Evolutionary conservation across 495 filamentous ascomycete species (phyloP).

Genomic region (Neurospora sp.): DNA sequence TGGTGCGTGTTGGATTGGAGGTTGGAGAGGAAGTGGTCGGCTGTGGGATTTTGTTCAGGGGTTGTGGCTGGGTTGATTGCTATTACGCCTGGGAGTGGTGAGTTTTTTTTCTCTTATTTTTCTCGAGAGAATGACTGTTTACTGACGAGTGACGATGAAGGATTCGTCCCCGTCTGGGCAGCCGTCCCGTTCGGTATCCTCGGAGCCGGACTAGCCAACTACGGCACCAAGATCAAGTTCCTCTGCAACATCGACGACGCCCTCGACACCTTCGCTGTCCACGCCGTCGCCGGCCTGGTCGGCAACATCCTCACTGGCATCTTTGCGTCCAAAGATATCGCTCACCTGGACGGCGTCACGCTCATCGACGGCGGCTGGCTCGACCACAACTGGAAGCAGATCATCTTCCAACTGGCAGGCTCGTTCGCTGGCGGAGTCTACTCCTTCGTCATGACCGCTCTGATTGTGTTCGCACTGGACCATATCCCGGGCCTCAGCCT

Average conservation of each 20-base stretch:
- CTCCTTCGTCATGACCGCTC: conserved; percentile 74
- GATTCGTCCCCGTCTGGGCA: conserved; percentile 85
- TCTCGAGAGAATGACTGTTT: not conserved
- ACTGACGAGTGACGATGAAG: conserved; percentile 19
- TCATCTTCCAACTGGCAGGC: conserved; percentile 82
- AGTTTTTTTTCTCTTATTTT: conserved; percentile 1
- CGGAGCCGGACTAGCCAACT: conserved; percentile 80
- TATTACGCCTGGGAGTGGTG: conserved; percentile 78
- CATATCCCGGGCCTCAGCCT: conserved; percentile 75
- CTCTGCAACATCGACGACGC: conserved; percentile 78
- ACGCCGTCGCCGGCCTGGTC: conserved; percentile 77
- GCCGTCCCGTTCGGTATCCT: conserved; percentile 84
- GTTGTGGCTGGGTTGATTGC: conserved; percentile 87
- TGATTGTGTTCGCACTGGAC: conserved; percentile 84
- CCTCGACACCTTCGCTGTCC: conserved; percentile 89
- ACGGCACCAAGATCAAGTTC: conserved; percentile 95
- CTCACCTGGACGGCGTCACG: conserved; percentile 69
- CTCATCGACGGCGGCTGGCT: conserved; percentile 79
- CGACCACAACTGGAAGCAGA: conserved; percentile 82
- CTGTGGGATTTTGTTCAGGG: conserved; percentile 92
- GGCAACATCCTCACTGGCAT: conserved; percentile 85
- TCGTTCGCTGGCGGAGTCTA: conserved; percentile 75
- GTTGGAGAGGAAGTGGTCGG: conserved; percentile 91
- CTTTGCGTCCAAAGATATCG: conserved; percentile 90
- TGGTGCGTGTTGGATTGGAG: conserved; percentile 93